Evolutionary conservation across 768 basidiomycete genomes (phyloP).

Genomic region (Leccinum obscurum): DNA sequence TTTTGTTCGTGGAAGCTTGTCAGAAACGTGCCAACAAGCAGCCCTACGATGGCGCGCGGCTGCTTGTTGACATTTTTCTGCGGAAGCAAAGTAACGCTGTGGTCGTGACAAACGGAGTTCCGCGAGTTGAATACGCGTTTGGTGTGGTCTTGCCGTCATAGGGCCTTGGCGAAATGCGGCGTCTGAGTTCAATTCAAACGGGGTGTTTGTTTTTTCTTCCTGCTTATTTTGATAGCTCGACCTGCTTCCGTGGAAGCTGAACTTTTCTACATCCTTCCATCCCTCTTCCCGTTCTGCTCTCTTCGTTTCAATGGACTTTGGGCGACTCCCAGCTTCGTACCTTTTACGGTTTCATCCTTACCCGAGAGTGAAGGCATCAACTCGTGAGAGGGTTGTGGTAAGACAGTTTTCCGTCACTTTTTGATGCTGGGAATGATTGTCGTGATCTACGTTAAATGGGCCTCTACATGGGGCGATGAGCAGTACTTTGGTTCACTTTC

Average conservation of each 20-base stretch:
- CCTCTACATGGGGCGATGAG: neutral
- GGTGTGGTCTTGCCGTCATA: conserved; percentile 30
- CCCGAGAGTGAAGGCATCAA: conserved; percentile 23
- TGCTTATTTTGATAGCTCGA: conserved; percentile 3
- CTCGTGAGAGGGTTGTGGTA: conserved; percentile 28
- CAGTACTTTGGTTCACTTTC: neutral
- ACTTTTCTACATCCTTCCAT: neutral
- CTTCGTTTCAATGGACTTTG: conserved; percentile 17
- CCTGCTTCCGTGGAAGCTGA: conserved; percentile 1
- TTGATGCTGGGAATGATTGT: conserved; percentile 12
- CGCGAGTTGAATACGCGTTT: conserved; percentile 23
- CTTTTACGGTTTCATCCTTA: conserved; percentile 31
- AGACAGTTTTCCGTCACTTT: conserved; percentile 1
- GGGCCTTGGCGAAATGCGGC: conserved; percentile 24
- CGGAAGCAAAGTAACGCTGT: conserved; percentile 23
- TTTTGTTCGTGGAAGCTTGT: conserved; percentile 5
- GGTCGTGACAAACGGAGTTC: conserved; percentile 18
- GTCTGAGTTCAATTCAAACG: conserved; percentile 21
- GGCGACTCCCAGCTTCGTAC: conserved; percentile 25
- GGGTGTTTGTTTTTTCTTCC: conserved; percentile 6
- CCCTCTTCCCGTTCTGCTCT: neutral
- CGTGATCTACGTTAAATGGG: conserved; percentile 8
- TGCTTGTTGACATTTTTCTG: conserved; percentile 3
- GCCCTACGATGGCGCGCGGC: neutral
- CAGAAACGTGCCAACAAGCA: neutral